Evolutionary conservation across 495 filamentous ascomycete genomes (phyloP), one percentile per base, ranked within the genome.

Genomic region (Hypoxylon lienhwacheense): DNA sequence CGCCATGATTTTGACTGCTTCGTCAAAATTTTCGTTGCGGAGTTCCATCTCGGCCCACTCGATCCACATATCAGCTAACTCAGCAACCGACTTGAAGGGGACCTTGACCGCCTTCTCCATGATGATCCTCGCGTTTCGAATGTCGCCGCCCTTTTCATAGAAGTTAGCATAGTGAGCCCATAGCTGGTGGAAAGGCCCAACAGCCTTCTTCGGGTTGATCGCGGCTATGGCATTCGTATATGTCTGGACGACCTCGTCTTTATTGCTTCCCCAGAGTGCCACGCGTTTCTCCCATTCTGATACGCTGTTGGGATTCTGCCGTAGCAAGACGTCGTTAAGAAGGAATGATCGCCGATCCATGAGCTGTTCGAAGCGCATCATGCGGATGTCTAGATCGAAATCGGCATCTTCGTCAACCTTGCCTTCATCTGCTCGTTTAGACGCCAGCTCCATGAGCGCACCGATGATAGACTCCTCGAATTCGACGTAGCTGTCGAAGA

Each of bases 31-130:
- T 62, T 99, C 90, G 53, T 87, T 88, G 19, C 95, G 87, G 20
- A 97, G 77, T 66, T 99, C 93, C 88, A 99, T 88, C 69, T 97
- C 92, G 7, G 93, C 91, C 91, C 91, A 97, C 73, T 96, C 91
- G 56, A 91, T 92, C 95, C 95, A 99, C 77, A 90, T 95, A 59
- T 97, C 93, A 32, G 95, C 95, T 26, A 97, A 81, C 68, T 99
- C 95, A 28, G 87, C 85, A 14, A 97, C 91, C 2, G 90, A 91
- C 63, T 95, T 96, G 77, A 91, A 97, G 4, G 91, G 91, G 0
- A 97, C 95, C 64, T 96, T 97, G 62, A 96, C 89, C 32, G 95
- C 93, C 71, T 97, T 97, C 66, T 97, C 93, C 78, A 97, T 86
- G 59, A 99, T 97, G 45, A 95, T 81, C 20, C 95, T 76, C 39